Percentiles rank a stretch among this genome's conserved stretches.
phyloP scores from a whole-genome alignment of 2,329 filamentous ascomycete genomes.

The Paraconiothyrium sp. region DNA sequence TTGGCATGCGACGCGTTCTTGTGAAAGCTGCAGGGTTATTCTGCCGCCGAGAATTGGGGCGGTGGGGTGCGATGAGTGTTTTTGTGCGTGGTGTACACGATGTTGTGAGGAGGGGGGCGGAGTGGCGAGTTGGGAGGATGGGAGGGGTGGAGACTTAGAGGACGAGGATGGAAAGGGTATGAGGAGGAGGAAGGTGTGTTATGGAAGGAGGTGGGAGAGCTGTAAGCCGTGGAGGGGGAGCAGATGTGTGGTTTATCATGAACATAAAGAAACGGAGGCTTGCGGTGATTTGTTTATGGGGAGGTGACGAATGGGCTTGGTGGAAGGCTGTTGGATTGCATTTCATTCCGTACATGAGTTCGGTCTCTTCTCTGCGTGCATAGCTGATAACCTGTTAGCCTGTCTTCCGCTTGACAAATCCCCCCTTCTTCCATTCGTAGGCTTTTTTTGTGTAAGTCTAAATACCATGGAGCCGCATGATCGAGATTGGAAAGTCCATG shows the following conservation, averaged over 20 bases:
- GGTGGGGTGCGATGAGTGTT: constrained; percentile 54
- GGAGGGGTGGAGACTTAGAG: constrained; percentile 31
- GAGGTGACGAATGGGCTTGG: constrained; percentile 17
- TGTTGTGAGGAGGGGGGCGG: constrained; percentile 49
- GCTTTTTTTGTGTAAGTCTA: no score
- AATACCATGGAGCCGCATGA: no score
- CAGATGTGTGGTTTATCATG: constrained; percentile 49
- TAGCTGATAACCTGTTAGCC: background rate
- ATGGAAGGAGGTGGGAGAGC: constrained; percentile 40
- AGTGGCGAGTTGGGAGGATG: constrained; percentile 44
- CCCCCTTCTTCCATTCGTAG: no score
- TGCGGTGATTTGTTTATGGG: constrained; percentile 46
- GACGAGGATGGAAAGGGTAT: constrained; percentile 32
- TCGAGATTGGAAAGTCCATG: no score
- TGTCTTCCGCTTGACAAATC: no score
- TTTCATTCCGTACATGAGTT: background rate
- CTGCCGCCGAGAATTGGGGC: constrained; percentile 51
- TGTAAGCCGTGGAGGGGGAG: constrained; percentile 51
- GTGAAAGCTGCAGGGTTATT: constrained; percentile 49
- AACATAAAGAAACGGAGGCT: constrained; percentile 48
- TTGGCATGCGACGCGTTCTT: constrained; percentile 45
- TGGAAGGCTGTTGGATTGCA: background rate
- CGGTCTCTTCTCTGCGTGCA: background rate
- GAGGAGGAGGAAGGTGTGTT: constrained; percentile 41
- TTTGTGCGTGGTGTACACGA: constrained; percentile 51